Evolutionary conservation across 768 basidiomycete species (phyloP), one percentile per base, ranked within the genome.

Genomic region (Cyathus striatus): DNA sequence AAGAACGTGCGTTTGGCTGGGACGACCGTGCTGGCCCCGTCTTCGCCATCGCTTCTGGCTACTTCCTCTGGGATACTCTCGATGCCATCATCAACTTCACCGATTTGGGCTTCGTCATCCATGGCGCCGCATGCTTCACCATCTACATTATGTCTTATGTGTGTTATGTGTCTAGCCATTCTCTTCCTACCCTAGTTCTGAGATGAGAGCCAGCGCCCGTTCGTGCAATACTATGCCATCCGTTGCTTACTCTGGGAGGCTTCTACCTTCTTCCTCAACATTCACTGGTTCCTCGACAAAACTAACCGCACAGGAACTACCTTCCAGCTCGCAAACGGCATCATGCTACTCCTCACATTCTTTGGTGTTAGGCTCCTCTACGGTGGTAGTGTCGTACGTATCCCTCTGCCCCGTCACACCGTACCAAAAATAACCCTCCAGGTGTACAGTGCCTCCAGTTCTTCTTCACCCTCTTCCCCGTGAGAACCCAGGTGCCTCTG

Each of bases 201-300:
- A 25, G 10, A 36, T 24, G 23, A 18, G 9, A n/a, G 18, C 23
- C 50, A 82, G 81, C 77, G 68, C 55, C 79, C 91, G 4, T 92
- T 91, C 61, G 67, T 87, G 30, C 79, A 83, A 6, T 94, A 90
- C 59, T 91, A 82, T 52, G 86, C 74, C 12, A 68, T 80, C 2
- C 73, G 87, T 13, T 93, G 86, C 63, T 64, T 94, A 23, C 66
- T 91, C 9, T 91, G 90, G 90, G 91, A 92, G 63, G 67, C 79
- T 16, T 86, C 83, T 65, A 94, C 91, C 0, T 77, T 91, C 45
- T 91, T 94, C 64, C 68, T 95, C 48, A 87, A 95, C 53, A 79
- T 88, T 42, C 89, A 93, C 49, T 92, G 90, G 90, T 90, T 83
- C 61, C 57, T 91, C 47, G 88, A 90, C 59, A 90, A 90, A 59